Evolutionary conservation across 805 yeast genomes (phyloP).

Genomic region (Suhomyces faveliae): DNA sequence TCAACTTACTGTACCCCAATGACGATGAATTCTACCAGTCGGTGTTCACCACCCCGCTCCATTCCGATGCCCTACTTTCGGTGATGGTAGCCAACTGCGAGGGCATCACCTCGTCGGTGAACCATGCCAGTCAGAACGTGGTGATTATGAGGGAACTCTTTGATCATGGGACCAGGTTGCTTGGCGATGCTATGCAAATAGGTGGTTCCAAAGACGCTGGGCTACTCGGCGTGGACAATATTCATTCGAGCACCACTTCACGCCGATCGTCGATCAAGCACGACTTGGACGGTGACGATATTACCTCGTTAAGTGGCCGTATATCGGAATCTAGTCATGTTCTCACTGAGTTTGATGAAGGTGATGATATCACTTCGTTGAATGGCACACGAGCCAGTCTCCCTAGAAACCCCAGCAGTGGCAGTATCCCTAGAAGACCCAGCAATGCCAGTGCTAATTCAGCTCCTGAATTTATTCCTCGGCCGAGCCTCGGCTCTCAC

Average conservation of each 20-base stretch:
- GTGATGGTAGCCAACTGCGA: constrained; percentile 21
- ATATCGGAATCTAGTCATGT: neutral
- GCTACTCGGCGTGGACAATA: neutral
- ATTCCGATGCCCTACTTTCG: constrained; percentile 22
- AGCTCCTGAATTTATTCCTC: neutral
- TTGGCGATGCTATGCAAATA: constrained; percentile 18
- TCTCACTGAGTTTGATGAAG: constrained; percentile 13
- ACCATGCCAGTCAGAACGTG: constrained; percentile 7
- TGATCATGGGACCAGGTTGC: constrained; percentile 18
- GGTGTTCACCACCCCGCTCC: constrained; percentile 25
- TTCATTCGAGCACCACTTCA: neutral
- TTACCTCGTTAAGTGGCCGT: constrained; percentile 17
- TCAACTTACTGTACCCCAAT: constrained; percentile 15
- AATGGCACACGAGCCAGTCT: constrained; percentile 9
- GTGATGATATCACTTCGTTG: constrained; percentile 23
- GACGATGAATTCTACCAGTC: constrained; percentile 20
- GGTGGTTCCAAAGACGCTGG: neutral
- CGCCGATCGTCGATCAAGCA: neutral
- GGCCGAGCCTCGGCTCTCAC: neutral
- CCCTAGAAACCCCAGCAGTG: neutral
- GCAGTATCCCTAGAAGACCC: neutral
- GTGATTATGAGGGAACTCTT: constrained; percentile 15
- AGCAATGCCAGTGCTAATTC: neutral
- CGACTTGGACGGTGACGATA: constrained; percentile 21
- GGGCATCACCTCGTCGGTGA: constrained; percentile 38